Conservation (phyloP, 306 rosid species). For the Lagenaria siceraria region DNA sequence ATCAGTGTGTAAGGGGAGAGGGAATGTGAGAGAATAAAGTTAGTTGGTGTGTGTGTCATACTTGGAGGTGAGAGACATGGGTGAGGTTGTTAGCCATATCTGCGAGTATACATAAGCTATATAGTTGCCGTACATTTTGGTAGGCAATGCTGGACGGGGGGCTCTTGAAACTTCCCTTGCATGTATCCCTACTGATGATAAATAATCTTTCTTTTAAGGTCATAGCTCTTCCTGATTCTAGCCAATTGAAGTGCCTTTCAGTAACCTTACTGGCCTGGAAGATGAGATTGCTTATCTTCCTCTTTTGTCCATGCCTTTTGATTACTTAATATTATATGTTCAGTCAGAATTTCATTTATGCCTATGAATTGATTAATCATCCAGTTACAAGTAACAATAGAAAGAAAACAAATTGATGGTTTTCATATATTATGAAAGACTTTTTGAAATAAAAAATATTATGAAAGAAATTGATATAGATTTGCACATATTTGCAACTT, state of each 20-base stretch:
- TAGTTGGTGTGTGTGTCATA: not conserved
- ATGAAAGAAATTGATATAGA: not conserved
- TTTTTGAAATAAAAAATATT: no score
- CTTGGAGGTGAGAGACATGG: not conserved
- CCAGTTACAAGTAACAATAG: not conserved
- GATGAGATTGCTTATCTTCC: not conserved
- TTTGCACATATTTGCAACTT: not conserved
- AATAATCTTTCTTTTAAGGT: not conserved
- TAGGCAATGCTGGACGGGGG: not conserved
- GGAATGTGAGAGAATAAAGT: not conserved
- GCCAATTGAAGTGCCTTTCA: not conserved
- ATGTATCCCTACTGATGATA: not conserved
- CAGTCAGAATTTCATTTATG: not conserved
- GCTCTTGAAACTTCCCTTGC: not conserved
- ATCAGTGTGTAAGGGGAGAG: not conserved
- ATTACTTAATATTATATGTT: not conserved
- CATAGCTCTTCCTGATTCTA: not conserved
- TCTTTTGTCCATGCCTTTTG: not conserved
- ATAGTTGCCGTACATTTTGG: not conserved
- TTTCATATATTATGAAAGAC: not conserved
- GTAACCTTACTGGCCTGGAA: not conserved
- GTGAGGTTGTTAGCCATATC: not conserved
- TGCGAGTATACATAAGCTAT: not conserved
- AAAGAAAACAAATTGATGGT: not conserved
- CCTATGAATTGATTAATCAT: not conserved